These are phyloP conservation scores for Esteya vermicola DNA, from an alignment of 2,329 filamentous ascomycete genomes.

Conservation along the genomic window DNA sequence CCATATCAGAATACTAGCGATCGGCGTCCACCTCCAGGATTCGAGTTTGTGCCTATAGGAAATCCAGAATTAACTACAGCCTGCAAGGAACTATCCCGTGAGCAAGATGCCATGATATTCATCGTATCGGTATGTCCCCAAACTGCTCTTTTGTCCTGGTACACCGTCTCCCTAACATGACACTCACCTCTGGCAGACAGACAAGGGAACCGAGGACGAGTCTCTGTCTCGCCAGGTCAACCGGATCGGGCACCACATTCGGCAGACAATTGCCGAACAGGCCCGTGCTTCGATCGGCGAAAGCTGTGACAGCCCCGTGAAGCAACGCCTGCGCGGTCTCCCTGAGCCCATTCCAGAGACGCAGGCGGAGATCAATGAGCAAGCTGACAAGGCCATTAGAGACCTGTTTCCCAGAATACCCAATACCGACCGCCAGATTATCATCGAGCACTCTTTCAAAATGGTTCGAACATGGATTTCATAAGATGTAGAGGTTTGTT, in stretches of 20 bases:
- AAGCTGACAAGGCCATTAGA: constrained; percentile 47
- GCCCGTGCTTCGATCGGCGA: constrained; percentile 23
- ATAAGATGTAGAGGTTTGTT: too few relatives aligned
- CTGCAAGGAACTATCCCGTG: constrained; percentile 52
- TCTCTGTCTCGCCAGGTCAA: constrained; percentile 35
- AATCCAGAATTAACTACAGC: constrained; percentile 44
- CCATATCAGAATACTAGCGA: constrained; percentile 34
- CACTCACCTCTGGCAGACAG: background rate
- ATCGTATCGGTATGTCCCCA: constrained; percentile 40
- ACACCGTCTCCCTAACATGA: background rate
- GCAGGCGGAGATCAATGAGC: constrained; percentile 45
- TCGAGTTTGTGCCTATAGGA: constrained; percentile 47
- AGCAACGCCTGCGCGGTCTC: constrained; percentile 12
- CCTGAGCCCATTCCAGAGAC: constrained; percentile 46
- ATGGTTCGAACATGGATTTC: constrained; percentile 27
- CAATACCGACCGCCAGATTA: constrained; percentile 46
- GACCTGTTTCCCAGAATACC: constrained; percentile 54
- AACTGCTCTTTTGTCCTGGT: background rate
- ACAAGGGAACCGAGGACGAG: constrained; percentile 8
- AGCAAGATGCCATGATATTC: constrained; percentile 48
- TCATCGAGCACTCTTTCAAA: constrained; percentile 49
- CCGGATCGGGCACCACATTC: constrained; percentile 46
- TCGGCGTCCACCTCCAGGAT: constrained; percentile 41
- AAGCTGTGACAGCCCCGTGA: constrained; percentile 1
- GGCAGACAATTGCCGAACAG: constrained; percentile 43